Percentiles rank a stretch among this genome's conserved stretches.
phyloP scores from a whole-genome alignment of 2,329 filamentous ascomycete genomes.

The Westerdykella ornata region DNA sequence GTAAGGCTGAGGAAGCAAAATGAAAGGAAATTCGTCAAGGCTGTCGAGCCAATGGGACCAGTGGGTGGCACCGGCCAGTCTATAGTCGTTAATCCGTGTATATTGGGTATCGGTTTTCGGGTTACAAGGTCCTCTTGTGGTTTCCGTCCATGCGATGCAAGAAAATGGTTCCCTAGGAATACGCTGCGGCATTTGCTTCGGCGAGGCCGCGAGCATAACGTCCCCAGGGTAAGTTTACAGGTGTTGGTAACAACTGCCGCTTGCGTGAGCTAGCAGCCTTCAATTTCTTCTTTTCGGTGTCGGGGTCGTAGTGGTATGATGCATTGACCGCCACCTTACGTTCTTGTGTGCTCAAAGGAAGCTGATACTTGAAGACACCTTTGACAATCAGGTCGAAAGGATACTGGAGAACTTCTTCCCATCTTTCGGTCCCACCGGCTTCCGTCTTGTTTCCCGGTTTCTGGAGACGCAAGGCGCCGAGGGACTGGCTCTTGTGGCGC shows the following conservation, averaged over 20 bases:
- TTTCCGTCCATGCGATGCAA: background rate
- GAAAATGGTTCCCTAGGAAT: slow-evolving; percentile 1
- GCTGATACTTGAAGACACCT: slow-evolving; percentile 77
- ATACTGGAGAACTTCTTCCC: slow-evolving; percentile 85
- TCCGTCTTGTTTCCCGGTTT: slow-evolving; percentile 86
- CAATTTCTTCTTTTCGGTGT: slow-evolving; percentile 26
- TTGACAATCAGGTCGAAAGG: slow-evolving; percentile 91
- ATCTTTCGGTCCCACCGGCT: slow-evolving; percentile 71
- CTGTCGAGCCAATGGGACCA: slow-evolving; percentile 13
- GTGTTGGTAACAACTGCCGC: slow-evolving; percentile 10
- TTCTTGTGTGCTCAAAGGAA: slow-evolving; percentile 52
- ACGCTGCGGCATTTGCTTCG: background rate
- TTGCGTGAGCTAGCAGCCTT: slow-evolving; percentile 6
- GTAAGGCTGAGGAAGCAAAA: slow-evolving; percentile 1
- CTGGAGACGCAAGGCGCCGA: slow-evolving; percentile 73
- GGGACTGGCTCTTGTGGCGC: slow-evolving; percentile 62
- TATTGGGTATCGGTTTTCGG: slow-evolving; percentile 33
- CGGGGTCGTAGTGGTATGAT: slow-evolving; percentile 32
- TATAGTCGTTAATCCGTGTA: slow-evolving; percentile 35
- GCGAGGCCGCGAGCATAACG: slow-evolving; percentile 10
- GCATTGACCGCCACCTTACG: slow-evolving; percentile 47
- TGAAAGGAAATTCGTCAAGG: slow-evolving; percentile 22
- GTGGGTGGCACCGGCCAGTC: slow-evolving; percentile 13
- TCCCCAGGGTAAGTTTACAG: slow-evolving; percentile 24
- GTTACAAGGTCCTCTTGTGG: slow-evolving; percentile 10